A percentile compares a stretch with the other conserved stretches of the same genome.
Evolutionary conservation across 306 rosid genomes (phyloP).

Genomic region (Casuarina cunninghamiana): DNA sequence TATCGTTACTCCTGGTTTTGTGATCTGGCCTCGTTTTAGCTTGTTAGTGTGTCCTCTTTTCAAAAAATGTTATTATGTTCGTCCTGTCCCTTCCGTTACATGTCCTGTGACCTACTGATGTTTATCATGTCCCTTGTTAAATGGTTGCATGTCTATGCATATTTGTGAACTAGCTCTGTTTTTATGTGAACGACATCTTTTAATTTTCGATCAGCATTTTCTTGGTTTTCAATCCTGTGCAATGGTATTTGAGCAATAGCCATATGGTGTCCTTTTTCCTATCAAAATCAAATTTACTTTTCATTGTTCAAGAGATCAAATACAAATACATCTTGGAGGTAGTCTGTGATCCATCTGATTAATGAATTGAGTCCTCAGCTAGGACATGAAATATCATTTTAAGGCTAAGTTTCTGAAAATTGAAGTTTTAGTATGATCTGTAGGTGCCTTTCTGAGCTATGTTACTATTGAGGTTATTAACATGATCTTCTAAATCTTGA

Average conservation of each 20-base stretch:
- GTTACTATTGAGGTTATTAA: slow-evolving; percentile 7
- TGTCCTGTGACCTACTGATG: not conserved
- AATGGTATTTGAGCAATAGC: not conserved
- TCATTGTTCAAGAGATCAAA: not conserved
- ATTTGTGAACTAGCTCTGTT: slow-evolving; percentile 13
- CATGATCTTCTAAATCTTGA: not conserved
- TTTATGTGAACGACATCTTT: not conserved
- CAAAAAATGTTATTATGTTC: not conserved
- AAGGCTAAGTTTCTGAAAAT: not conserved
- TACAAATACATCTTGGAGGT: not conserved
- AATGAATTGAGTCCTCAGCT: not conserved
- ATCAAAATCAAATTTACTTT: not conserved
- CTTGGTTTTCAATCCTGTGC: not conserved
- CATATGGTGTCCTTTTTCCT: not conserved
- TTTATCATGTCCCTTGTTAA: slow-evolving; percentile 1
- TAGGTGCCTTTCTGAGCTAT: slow-evolving; percentile 14
- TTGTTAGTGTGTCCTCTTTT: slow-evolving; percentile 8
- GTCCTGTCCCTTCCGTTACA: not conserved
- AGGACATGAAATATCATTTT: not conserved
- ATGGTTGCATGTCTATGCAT: not conserved
- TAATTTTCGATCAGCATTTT: not conserved
- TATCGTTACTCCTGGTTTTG: not conserved
- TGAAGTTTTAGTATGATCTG: slow-evolving; percentile 9
- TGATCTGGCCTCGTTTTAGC: slow-evolving; percentile 9
- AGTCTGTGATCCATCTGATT: slow-evolving; percentile 1